These are phyloP conservation scores for Penicillium glabrum DNA, from an alignment of 2,329 filamentous ascomycete species.

Conservation along the genomic window DNA sequence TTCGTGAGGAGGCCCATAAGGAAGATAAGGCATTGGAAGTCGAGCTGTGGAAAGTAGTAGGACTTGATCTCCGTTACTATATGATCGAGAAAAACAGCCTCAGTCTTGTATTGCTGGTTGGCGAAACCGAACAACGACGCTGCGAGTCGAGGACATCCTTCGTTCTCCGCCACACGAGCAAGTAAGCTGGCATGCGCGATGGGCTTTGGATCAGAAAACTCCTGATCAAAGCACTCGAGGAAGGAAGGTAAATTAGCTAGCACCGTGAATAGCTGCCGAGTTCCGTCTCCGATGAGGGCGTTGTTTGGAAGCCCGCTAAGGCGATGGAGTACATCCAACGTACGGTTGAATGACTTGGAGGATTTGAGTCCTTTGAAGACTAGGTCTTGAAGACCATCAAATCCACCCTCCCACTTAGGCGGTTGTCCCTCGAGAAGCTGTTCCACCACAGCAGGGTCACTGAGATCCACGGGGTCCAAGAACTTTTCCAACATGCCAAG, in stretches of 20 bases:
- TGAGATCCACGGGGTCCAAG: conserved; percentile 78
- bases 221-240: conserved; percentile 72
- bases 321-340: conserved; percentile 74
- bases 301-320: conserved; percentile 78
- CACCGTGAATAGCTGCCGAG: conserved; percentile 78
- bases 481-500: conserved; percentile 88
- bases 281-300: conserved; percentile 76
- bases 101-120: conserved; percentile 63
- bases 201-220: conserved; percentile 55
- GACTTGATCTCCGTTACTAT: conserved; percentile 72
- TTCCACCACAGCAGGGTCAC: conserved; percentile 65
- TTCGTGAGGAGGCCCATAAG: conserved; percentile 91
- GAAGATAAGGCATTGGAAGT: conserved; percentile 84
- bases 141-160: conserved; percentile 67
- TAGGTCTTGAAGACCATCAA: conserved; percentile 81
- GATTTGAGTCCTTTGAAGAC: conserved; percentile 92
- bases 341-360: conserved; percentile 74
- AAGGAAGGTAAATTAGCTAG: conserved; percentile 90
- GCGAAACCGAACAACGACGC: conserved; percentile 70
- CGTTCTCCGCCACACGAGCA: conserved; percentile 68
- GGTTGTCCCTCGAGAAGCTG: conserved; percentile 77
- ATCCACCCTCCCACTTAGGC: conserved; percentile 81
- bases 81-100: conserved; percentile 73
- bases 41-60: conserved; percentile 76
- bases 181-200: conserved; percentile 68